Evolutionary conservation across 805 yeast genomes (phyloP), one percentile per base, ranked within the genome.

Genomic region (Candida ovalis): DNA sequence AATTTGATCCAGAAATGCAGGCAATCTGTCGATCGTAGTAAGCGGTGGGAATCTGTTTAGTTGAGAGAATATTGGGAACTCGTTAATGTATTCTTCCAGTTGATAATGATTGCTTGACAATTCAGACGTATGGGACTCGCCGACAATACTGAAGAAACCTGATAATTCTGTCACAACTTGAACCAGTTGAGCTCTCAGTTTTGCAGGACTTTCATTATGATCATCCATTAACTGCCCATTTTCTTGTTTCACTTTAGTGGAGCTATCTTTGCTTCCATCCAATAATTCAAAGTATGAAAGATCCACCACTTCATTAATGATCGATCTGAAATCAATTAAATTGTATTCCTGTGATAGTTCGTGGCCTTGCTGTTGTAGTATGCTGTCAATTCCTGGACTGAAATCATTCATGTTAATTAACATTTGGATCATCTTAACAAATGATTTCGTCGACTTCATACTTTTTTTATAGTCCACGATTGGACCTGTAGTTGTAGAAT

Each of bases 251-350:
- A n/a, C n/a, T 10, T 25, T 25, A n/a, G 18, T 32, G 9, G 36
- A 45, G 41, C 7, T 12, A 27, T 12, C 30, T 8, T 45, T 44
- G 27, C 15, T 40, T 39, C 28, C 24, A 27, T 33, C 44, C 15
- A 40, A 6, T 6, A 27, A 17, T n/a, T 40, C 48, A 6, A 32
- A 19, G 3, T 24, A 13, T 4, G 40, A 28, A 10, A 39, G 28
- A 27, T 44, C 47, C 8, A 43, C 43, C n/a, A 36, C 8, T 27
- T 43, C 47, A 17, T 33, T 23, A 10, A 49, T 27, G 2, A 49
- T 21, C 10, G 35, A 44, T 17, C 39, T 36, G 17, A 43, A 27
- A 22, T 49, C 45, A 15, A 49, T 3, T 4, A 18, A 15, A 21
- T 27, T 35, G 38, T 43, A 38, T 24, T 49, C 53, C 24, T 43